Evolutionary conservation across 306 rosid genomes (phyloP), one percentile per base, ranked within the genome.

Genomic region (Elaeagnus macrophylla): DNA sequence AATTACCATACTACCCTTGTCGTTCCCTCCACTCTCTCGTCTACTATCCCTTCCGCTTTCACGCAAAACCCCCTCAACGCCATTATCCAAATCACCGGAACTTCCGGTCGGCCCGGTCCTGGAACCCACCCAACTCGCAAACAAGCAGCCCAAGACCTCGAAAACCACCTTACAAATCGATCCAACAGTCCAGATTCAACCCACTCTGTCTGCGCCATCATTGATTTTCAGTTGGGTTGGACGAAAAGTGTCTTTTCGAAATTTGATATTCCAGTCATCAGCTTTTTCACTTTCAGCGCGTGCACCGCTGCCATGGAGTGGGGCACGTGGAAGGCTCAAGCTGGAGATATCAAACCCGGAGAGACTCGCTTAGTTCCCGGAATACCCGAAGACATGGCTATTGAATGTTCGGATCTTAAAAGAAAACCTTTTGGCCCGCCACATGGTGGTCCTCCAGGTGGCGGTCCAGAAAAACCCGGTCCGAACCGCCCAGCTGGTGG

Each of bases 1-100:
- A 57, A 56, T 36, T 65, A 65, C 64, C 51, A 57, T 35, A 56
- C 63, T 42, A 65, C 64, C 58, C 55, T 65, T 63, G 57, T 56
- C 52, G 42, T 56, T 10, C 57, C 70, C 19, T 56, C 62, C 12
- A 12, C 51, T 15, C 14, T 18, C 39, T 56, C 56, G 9, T 7
- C 37, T 59, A 18, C 51, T 43, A 45, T 64, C 16, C 63, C 63
- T 37, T 56, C 57, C 51, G 39, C 70, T 11, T 51, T 57, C 17
- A 10, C 51, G 18, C 63, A 56, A 56, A 56, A 65, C 45, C 64
- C 70, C 9, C 42, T 41, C 32, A 5, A 51, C 32, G 9, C 17
- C 25, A 42, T 15, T 37, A 9, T 62, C 51, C 67, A 11, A 1
- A 9, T 62, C 44, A 41, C 52, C 17, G 14, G 51, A 12, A 14